Conservation (phyloP, 257 asterid genomes). For the Nicotiana attenuata region DNA sequence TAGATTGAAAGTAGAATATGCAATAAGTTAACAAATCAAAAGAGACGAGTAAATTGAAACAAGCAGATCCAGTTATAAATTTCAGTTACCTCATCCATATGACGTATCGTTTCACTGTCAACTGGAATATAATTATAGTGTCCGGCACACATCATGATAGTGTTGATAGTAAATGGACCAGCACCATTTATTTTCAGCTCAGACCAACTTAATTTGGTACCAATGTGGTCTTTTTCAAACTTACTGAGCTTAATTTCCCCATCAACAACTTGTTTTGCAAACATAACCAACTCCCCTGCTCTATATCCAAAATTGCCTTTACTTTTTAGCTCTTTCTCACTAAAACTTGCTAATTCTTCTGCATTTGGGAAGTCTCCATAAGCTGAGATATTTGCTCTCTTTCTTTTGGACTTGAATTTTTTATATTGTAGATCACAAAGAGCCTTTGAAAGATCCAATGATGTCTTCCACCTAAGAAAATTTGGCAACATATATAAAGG, state of each 20-base stretch:
- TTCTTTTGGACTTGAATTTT: background rate
- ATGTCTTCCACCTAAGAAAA: constrained; percentile 1
- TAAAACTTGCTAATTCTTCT: constrained; percentile 27
- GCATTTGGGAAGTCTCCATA: constrained; percentile 31
- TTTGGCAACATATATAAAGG: background rate
- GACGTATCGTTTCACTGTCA: constrained; percentile 43
- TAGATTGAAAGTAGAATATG: background rate
- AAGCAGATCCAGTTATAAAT: background rate
- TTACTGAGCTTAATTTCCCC: constrained; percentile 19
- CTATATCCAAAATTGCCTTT: constrained; percentile 31
- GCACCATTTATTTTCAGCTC: constrained; percentile 19
- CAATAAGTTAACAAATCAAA: background rate
- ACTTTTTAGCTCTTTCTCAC: constrained; percentile 11
- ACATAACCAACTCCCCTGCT: constrained; percentile 13
- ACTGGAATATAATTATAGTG: constrained; percentile 30
- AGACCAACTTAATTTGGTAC: background rate
- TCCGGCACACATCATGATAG: constrained; percentile 42
- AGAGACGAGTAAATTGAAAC: background rate
- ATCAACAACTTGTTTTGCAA: constrained; percentile 20
- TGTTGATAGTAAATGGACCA: constrained; percentile 38
- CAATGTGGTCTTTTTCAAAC: background rate
- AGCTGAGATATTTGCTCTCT: constrained; percentile 13
- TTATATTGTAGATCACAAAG: constrained; percentile 33
- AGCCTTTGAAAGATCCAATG: constrained; percentile 5
- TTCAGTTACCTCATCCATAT: constrained; percentile 27